A percentile compares a stretch with the other conserved stretches of the same genome.
phyloP scores from a whole-genome alignment of 169 alveolate species.

The Plasmodium vinckei region DNA sequence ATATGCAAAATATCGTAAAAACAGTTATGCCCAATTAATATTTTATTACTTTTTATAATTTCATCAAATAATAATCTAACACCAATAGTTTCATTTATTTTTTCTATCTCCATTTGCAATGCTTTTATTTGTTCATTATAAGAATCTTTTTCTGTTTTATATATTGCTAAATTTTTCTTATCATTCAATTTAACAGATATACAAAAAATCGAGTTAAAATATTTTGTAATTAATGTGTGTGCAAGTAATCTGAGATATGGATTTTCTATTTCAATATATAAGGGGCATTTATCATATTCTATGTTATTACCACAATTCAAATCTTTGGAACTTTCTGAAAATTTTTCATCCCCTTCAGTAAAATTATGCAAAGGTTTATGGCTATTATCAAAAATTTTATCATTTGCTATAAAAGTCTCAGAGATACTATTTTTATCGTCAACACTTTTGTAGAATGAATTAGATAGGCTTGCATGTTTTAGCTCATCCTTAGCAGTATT shows the following conservation, averaged over 20 bases:
- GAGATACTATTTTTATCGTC: background rate
- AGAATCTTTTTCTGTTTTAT: constrained; percentile 85
- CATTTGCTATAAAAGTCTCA: background rate
- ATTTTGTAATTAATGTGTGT: constrained; percentile 88
- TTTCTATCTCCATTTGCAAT: constrained; percentile 78
- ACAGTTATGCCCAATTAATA: constrained; percentile 91
- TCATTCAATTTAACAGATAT: constrained; percentile 84
- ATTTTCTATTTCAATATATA: constrained; percentile 87
- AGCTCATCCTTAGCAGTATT: background rate
- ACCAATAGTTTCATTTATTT: constrained; percentile 85
- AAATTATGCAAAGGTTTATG: background rate
- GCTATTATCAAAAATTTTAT: background rate
- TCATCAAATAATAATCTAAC: constrained; percentile 88
- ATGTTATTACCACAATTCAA: background rate
- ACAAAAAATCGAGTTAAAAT: constrained; percentile 86
- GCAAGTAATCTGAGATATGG: constrained; percentile 89
- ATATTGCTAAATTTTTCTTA: constrained; percentile 80
- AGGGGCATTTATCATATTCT: constrained; percentile 63
- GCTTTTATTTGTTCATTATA: constrained; percentile 79
- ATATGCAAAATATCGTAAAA: constrained; percentile 90
- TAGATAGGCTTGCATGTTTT: background rate
- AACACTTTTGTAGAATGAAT: background rate
- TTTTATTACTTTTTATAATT: constrained; percentile 78
- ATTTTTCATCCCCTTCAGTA: background rate
- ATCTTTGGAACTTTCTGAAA: background rate